phyloP scores from a whole-genome alignment of 768 basidiomycete species.

The Tylopilus sp. region DNA sequence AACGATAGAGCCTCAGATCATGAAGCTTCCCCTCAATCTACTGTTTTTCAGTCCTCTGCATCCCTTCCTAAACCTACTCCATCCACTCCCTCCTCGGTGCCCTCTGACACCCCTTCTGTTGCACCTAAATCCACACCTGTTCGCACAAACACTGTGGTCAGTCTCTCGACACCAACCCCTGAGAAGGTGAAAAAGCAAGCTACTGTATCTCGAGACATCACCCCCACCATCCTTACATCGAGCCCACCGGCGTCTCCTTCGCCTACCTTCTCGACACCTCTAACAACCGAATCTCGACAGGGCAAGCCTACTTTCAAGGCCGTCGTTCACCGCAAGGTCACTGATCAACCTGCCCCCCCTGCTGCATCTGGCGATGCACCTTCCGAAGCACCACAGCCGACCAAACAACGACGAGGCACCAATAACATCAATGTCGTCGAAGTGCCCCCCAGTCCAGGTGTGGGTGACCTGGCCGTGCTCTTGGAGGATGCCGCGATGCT shows the following conservation, averaged over 20 bases:
- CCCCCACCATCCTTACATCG: slow-evolving; percentile 2
- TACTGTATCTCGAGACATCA: not conserved
- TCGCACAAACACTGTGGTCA: not conserved
- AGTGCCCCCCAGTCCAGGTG: slow-evolving; percentile 44
- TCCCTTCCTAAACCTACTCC: not conserved
- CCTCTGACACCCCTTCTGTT: not conserved
- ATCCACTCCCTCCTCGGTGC: not conserved
- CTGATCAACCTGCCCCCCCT: slow-evolving; percentile 32
- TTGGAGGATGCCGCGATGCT: slow-evolving; percentile 57
- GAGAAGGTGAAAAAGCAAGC: slow-evolving; percentile 1
- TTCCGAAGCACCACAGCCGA: slow-evolving; percentile 26
- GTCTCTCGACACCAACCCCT: not conserved
- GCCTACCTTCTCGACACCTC: slow-evolving; percentile 10
- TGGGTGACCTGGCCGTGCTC: slow-evolving; percentile 50
- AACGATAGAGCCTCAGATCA: slow-evolving; percentile 12
- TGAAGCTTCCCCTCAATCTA: slow-evolving; percentile 15
- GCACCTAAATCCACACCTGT: not conserved
- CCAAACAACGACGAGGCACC: slow-evolving; percentile 28
- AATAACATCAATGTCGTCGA: slow-evolving; percentile 22
- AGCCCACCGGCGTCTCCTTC: slow-evolving; percentile 1
- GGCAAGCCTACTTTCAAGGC: slow-evolving; percentile 43
- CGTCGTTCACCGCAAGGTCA: slow-evolving; percentile 55
- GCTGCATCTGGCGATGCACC: slow-evolving; percentile 12
- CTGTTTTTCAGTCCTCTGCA: slow-evolving; percentile 7
- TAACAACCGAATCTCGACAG: slow-evolving; percentile 2